Conservation (phyloP, 768 basidiomycete species). For the Auricularia cornea region DNA sequence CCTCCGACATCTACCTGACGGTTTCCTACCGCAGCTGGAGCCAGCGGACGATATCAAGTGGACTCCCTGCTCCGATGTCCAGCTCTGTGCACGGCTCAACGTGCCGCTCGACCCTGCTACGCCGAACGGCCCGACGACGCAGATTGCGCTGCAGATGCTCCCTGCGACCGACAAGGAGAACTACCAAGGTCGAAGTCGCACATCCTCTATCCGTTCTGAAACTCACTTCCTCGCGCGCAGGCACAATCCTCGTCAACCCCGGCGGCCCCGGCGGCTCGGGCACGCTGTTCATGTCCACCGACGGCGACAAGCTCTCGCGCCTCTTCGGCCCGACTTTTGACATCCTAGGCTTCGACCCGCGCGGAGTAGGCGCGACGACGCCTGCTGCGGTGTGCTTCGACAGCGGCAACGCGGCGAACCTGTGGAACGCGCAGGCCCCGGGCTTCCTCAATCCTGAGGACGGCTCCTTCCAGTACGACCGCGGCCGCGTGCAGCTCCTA, state of each 20-base stretch:
- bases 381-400: neutral
- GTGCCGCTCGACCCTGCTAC: neutral
- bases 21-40: neutral
- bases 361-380: neutral
- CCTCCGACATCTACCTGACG: neutral
- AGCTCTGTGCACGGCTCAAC: neutral
- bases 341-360: neutral
- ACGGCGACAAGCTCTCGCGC: neutral
- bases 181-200: neutral
- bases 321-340: neutral
- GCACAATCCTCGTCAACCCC: neutral
- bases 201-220: neutral
- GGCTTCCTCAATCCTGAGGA: neutral
- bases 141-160: neutral
- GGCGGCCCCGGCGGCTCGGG: neutral
- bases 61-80: neutral
- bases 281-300: neutral
- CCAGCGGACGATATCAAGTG: neutral
- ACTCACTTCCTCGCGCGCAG: neutral
- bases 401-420: accelerated
- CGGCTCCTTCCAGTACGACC: neutral
- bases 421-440: neutral
- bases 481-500: neutral
- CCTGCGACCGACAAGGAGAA: neutral
- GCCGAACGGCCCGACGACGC: neutral